Conservation (phyloP, 2,329 filamentous ascomycete genomes). For the Paramyrothecium sp. region DNA sequence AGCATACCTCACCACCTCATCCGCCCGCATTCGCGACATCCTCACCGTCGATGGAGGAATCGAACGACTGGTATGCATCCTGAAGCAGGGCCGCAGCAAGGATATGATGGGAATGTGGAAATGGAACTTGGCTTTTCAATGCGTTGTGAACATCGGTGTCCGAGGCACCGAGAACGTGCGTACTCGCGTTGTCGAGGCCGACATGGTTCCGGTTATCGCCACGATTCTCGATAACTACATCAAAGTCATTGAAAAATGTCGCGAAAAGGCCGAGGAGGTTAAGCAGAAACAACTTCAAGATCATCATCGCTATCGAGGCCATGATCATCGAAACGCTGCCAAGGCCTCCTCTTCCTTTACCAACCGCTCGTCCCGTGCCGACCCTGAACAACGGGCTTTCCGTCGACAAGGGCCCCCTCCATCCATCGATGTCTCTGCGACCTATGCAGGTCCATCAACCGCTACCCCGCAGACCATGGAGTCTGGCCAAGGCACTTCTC, state of each 20-base stretch:
- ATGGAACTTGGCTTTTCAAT: conserved; percentile 99
- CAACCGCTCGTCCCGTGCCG: conserved; percentile 50
- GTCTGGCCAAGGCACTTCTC: conserved; percentile 12
- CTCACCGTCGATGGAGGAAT: conserved; percentile 98
- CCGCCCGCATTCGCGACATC: conserved; percentile 94
- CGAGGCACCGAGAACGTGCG: conserved; percentile 91
- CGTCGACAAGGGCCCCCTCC: conserved; percentile 82
- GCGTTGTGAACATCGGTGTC: conserved; percentile 97
- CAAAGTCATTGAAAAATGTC: conserved; percentile 89
- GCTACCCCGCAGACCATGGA: conserved; percentile 23
- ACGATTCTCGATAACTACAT: conserved; percentile 99
- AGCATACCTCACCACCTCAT: conserved; percentile 96
- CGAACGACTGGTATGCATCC: conserved; percentile 92
- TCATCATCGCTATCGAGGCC: conserved; percentile 45
- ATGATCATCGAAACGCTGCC: conserved; percentile 45
- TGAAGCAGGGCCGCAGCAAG: conserved; percentile 95
- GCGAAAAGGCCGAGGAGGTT: conserved; percentile 80
- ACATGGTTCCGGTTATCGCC: conserved; percentile 98
- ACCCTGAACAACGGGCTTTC: conserved; percentile 59
- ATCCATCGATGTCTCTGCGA: conserved; percentile 53
- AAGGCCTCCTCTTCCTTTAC: conserved; percentile 51
- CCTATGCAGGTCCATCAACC: conserved; percentile 36
- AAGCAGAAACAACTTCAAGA: conserved; percentile 67
- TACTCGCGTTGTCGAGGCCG: conserved; percentile 93
- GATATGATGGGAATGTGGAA: conserved; percentile 99